These are phyloP conservation scores for Plasmodium inui DNA, from an alignment of 169 alveolate species.

Conservation along the genomic window DNA sequence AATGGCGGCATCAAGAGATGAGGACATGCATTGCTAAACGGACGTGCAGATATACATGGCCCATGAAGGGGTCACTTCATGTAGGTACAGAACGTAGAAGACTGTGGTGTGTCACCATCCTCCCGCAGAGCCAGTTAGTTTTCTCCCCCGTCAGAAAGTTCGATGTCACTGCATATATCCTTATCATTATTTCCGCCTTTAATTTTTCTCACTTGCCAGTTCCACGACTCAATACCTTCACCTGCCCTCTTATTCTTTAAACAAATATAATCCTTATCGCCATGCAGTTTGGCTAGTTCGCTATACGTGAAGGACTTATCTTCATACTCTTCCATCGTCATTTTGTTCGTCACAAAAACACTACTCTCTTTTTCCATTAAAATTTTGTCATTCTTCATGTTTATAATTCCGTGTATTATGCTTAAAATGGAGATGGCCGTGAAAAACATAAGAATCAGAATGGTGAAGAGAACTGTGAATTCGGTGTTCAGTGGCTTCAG, in stretches of 20 bases:
- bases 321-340: conserved; percentile 74
- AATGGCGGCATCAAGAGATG: not conserved
- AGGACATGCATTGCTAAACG: not conserved
- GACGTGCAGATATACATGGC: not conserved
- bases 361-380: conserved; percentile 1
- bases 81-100: not conserved
- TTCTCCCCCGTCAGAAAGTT: conserved; percentile 25
- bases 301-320: conserved; percentile 75
- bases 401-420: conserved; percentile 31
- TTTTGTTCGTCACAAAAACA: conserved; percentile 77
- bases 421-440: conserved; percentile 28
- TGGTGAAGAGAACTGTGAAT: conserved; percentile 49
- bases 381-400: conserved; percentile 36
- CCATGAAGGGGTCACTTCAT: not conserved
- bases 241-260: conserved; percentile 80
- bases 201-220: conserved; percentile 83
- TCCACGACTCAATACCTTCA: conserved; percentile 86
- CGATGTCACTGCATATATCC: conserved; percentile 72
- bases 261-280: conserved; percentile 79
- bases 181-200: conserved; percentile 30
- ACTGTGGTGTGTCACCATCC: not conserved
- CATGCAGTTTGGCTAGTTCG: conserved; percentile 75
- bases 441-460: conserved; percentile 29
- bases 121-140: not conserved
- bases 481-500: conserved; percentile 41